Conservation (phyloP, 2,329 filamentous ascomycete species). For the Ascochyta lentis region DNA sequence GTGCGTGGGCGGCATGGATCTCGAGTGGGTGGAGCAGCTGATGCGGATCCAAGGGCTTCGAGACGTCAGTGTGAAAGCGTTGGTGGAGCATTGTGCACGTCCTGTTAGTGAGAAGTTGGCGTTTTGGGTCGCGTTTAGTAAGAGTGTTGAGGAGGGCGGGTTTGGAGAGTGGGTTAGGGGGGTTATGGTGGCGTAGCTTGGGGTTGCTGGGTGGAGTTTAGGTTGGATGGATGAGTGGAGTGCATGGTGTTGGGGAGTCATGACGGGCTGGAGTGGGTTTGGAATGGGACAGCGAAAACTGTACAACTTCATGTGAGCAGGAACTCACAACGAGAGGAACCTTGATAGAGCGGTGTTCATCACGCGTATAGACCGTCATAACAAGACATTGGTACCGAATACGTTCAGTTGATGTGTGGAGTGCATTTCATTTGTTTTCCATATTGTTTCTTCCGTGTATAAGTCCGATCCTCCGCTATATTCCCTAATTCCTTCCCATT, state of each 20-base stretch:
- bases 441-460: not conserved
- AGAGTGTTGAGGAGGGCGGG: conserved; percentile 61
- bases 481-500: no score
- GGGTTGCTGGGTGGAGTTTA: not conserved
- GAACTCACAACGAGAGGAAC: not conserved
- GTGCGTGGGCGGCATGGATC: conserved; percentile 35
- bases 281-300: no score
- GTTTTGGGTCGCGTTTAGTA: conserved; percentile 66
- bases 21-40: conserved; percentile 66
- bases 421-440: not conserved
- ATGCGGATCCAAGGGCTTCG: conserved; percentile 58
- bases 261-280: no score
- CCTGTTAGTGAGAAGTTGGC: conserved; percentile 62
- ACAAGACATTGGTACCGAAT: not conserved
- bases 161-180: conserved; percentile 61
- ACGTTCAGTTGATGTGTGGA: not conserved
- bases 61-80: conserved; percentile 59
- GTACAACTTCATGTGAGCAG: no score
- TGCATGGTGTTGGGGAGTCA: no score
- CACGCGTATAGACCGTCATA: not conserved
- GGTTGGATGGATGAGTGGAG: not conserved
- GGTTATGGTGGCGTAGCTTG: conserved; percentile 39
- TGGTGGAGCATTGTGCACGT: conserved; percentile 62
- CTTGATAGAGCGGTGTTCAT: not conserved
- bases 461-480: not conserved